phyloP scores from a whole-genome alignment of 257 asterid genomes.

The Solanum verrucosum region DNA sequence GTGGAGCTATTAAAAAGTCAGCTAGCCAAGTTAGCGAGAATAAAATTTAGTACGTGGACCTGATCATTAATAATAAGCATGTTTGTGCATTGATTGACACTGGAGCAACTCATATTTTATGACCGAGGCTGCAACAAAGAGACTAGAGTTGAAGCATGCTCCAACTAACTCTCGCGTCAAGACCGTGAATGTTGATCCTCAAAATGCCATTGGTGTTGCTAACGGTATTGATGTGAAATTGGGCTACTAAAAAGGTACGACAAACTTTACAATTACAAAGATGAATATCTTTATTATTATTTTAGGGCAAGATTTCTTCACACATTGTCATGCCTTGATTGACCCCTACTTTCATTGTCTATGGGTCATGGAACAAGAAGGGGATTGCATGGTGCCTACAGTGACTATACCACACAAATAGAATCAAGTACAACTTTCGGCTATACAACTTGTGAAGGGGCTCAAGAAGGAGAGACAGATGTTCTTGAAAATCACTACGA shows the following conservation, averaged over 20 bases:
- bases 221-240: too few relatives aligned
- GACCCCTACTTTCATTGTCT: background rate
- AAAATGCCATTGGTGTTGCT: background rate
- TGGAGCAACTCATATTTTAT: too few relatives aligned
- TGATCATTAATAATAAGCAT: background rate
- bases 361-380: background rate
- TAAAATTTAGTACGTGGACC: too few relatives aligned
- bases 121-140: background rate
- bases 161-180: background rate
- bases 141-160: background rate
- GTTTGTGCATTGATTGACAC: background rate
- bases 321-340: background rate
- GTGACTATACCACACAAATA: background rate
- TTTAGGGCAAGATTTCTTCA: background rate
- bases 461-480: background rate
- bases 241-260: background rate
- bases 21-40: background rate
- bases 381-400: background rate
- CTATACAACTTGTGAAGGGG: background rate
- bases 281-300: too few relatives aligned
- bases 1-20: background rate
- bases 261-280: background rate
- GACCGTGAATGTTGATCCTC: background rate
- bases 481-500: background rate
- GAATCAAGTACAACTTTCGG: background rate